Evolutionary conservation across 108 stramenopile species (phyloP), one percentile per base, ranked within the genome.

Genomic region (Schizochytrium sp.): DNA sequence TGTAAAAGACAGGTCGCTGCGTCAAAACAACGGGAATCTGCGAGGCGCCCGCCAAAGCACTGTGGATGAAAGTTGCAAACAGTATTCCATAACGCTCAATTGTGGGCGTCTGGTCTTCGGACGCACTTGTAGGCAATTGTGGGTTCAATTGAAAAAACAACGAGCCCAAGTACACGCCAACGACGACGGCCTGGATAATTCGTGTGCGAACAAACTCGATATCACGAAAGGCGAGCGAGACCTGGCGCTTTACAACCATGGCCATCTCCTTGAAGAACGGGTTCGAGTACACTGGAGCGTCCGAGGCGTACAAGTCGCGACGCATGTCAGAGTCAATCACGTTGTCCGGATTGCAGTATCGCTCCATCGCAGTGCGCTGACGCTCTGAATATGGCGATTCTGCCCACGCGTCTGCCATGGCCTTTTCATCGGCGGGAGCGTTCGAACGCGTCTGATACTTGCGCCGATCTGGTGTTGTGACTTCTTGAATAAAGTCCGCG

Each of bases 1-100:
- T 97, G 93, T 96, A 96, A 60, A 95, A 95, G 5, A 97, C 91
- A 4, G 91, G 88, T 10, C 96, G 92, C 23, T 90, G 88, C 45
- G 94, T 90, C 87, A 95, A 94, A 59, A 95, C 94, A n/a, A 92
- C 90, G 16, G 94, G 89, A 19, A 97, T 89, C 88, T 93, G 93
- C 25, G 93, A 72, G 93, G 96, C 94, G 10, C 93, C 95, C 12
- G 89, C 96, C 87, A 4, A 91, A 60, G 29, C 28, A 5, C 57
- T 23, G 10, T 69, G 63, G 41, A 69, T 69, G 21, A 69, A 23
- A 8, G 18, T 18, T 8, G 63, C 41, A 23, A 69, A 69, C 10
- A 69, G 34, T 10, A 41, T 5, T 8, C 63, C 63, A 18, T 69
- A 69, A 10, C 63, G 25, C 63, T 69, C 21, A 8, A 18, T 41